Evolutionary conservation across 139 green algal genomes (phyloP), one percentile per base, ranked within the genome.

Genomic region (Tetradesmus obliquus): DNA sequence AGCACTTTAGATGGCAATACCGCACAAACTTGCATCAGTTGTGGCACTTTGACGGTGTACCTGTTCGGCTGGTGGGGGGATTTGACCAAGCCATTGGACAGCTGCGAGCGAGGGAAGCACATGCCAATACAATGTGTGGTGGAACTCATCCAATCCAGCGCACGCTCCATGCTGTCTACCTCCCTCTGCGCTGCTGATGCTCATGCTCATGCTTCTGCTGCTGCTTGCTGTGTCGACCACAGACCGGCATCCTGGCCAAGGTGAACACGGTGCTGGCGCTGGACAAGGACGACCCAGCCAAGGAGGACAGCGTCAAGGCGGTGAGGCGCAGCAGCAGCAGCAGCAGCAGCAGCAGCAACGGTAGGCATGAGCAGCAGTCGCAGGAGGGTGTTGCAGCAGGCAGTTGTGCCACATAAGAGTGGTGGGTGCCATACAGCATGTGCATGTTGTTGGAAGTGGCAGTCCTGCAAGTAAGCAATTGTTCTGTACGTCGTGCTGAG

Each of bases 201-300:
- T 2, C 32, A 45, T 45, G 32, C 32, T 45, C 32, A 45, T 85
- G 62, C 5, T 20, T 55, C n/a, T 82, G 13, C 58, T 86, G 57
- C 10, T 89, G 2, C 6, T 2, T 76, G 1, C 24, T 90, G 45
- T 20, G 0, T 55, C 24, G 5, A 53, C 12, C 81, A 76, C 95
- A 98, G 96, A 81, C 24, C 19, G 69, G 57, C 22, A 93, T 99
- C 53, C 92, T 99, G 55, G 76, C 57, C 58, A 92, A 96, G 90
- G 94, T 98, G n/a, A 94, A 93, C 24, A 55, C 58, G 15, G 94
- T 93, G 2, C 82, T 98, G 24, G 89, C 89, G 1, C 91, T 99
- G 87, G 88, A 90, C 62, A 95, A 94, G 45, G 94, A 97, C 60
- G 95, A 96, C 20, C 94, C 95, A 9, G 89, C 72, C 79, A 94